Percentiles rank a stretch among this genome's conserved stretches.
These are phyloP conservation scores for Penicillium argentinense DNA, from an alignment of 495 filamentous ascomycete genomes.

Conservation along the genomic window DNA sequence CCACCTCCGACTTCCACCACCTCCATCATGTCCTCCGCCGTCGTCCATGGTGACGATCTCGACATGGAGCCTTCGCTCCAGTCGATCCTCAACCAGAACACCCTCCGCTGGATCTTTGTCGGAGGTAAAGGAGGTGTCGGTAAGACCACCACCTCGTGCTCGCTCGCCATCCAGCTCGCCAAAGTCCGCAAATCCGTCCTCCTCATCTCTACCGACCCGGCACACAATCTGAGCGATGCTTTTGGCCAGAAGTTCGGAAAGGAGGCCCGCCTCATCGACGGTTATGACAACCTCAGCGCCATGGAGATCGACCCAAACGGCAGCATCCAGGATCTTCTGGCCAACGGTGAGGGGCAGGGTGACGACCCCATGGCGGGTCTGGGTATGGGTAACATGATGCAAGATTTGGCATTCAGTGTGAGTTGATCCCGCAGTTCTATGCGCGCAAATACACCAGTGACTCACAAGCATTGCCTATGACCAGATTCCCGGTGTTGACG, in stretches of 20 bases:
- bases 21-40: constrained; percentile 56
- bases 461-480: neutral
- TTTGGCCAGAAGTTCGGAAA: constrained; percentile 99
- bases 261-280: constrained; percentile 88
- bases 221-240: constrained; percentile 97
- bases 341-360: constrained; percentile 72
- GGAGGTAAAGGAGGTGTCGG: constrained; percentile 99
- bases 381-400: constrained; percentile 73
- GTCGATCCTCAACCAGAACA: constrained; percentile 89
- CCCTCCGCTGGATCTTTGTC: constrained; percentile 98
- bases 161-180: constrained; percentile 96
- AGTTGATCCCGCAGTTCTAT: constrained; percentile 26
- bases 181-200: constrained; percentile 93
- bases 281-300: constrained; percentile 89
- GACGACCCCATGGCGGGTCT: constrained; percentile 64
- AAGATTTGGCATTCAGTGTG: constrained; percentile 69
- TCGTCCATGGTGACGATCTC: constrained; percentile 68
- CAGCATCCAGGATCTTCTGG: constrained; percentile 91
- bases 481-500: constrained; percentile 96
- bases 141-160: constrained; percentile 98
- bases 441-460: neutral
- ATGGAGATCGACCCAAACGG: constrained; percentile 99
- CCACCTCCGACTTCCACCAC: constrained; percentile 1
- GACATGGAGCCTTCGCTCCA: constrained; percentile 92
- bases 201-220: constrained; percentile 96